Base-by-base conservation (phyloP, 140 eudicot genomes). In the Erigeron philadelphicus region DNA sequence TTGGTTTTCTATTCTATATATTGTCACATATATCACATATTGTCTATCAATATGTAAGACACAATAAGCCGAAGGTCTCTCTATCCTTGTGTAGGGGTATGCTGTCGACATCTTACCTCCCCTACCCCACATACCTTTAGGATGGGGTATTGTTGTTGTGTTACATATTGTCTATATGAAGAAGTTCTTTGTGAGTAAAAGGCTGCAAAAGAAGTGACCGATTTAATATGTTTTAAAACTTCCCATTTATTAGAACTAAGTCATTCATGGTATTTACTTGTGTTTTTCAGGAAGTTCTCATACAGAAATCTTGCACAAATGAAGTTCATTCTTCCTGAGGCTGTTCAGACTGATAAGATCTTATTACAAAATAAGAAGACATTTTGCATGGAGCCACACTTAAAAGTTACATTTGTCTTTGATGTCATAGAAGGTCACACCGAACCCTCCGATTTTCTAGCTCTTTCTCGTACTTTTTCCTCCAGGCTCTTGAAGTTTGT, bases 221-320 rank as follows among this genome's bases (percentile, higher is more conserved):
- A 19, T 44, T 46, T 9, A 23, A 42, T 43, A 13, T 59, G 60
- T 57, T 42, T 35, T 47, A 45, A 71, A 45, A 71, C 48, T 17
- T n/a, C 8, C 38, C 60, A 60, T 61, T 59, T 2, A 21, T 63
- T 49, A 64, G 15, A 35, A 45, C 54, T 54, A n/a, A 48, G 9
- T 45, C 17, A 40, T 43, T 18, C 53, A 17, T 45, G 44, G 8
- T 59, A 15, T 48, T 48, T 41, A 21, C 41, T 42, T 38, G n/a
- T 41, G 25, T 17, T 70, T 66, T 18, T 81, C 83, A 89, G 96
- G 73, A 69, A 80, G 55, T 84, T 89, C 68, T 72, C 75, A 38
- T 71, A 80, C 52, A 76, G 12, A 70, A 84, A 82, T 86, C 95
- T 89, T 58, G 96, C 95, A 66, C 95, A 86, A 71, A 89, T 89